Conservation (phyloP, 306 rosid genomes). For the Fagus crenata region DNA sequence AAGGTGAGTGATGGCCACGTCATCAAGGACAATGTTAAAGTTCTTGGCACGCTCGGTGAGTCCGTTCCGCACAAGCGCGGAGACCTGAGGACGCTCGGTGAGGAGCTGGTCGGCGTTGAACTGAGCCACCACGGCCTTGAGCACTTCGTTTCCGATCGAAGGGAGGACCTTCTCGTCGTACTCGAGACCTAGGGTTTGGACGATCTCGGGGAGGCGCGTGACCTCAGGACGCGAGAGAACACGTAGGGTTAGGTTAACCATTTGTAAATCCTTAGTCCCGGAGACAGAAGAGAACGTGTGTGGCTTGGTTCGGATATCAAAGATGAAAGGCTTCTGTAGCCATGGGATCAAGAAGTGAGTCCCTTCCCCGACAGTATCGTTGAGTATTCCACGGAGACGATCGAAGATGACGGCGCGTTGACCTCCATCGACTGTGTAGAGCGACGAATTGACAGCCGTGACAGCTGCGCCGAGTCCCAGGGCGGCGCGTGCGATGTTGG, state of each 20-base stretch:
- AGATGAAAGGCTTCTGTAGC: slow-evolving; percentile 93
- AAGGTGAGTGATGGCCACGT: slow-evolving; percentile 69
- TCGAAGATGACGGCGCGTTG: slow-evolving; percentile 92
- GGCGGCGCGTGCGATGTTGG: slow-evolving; percentile 64
- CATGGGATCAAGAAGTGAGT: slow-evolving; percentile 90
- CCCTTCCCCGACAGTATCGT: slow-evolving; percentile 59
- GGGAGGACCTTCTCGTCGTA: slow-evolving; percentile 97
- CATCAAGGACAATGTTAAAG: slow-evolving; percentile 80
- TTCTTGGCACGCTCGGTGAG: slow-evolving; percentile 69
- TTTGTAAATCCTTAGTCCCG: slow-evolving; percentile 61
- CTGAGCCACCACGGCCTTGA: slow-evolving; percentile 82
- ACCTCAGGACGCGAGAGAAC: slow-evolving; percentile 88
- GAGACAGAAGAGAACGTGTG: slow-evolving; percentile 60
- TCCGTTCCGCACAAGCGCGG: slow-evolving; percentile 83
- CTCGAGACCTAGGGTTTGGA: slow-evolving; percentile 85
- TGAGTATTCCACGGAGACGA: slow-evolving; percentile 83
- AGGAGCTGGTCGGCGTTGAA: slow-evolving; percentile 78
- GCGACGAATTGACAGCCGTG: slow-evolving; percentile 51
- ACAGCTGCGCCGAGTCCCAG: slow-evolving; percentile 72
- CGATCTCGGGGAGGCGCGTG: slow-evolving; percentile 56
- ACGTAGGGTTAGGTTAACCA: slow-evolving; percentile 69
- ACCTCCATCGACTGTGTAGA: slow-evolving; percentile 96
- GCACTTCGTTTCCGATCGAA: slow-evolving; percentile 82
- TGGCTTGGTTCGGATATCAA: slow-evolving; percentile 64
- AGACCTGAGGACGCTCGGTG: slow-evolving; percentile 81